phyloP scores from a whole-genome alignment of 306 rosid species.

The Arachis hypogaea region DNA sequence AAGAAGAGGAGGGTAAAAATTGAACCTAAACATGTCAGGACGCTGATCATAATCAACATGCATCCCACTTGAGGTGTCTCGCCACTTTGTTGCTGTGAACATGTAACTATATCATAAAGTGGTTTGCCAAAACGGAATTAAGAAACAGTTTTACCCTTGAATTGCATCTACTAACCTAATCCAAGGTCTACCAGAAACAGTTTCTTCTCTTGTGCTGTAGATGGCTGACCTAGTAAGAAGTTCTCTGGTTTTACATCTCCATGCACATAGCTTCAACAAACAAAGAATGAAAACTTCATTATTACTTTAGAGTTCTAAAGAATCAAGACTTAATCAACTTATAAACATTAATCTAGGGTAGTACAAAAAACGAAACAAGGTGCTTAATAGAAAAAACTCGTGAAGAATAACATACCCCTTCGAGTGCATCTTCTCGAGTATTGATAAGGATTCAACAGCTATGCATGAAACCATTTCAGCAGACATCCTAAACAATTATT shows the following conservation, averaged over 20 bases:
- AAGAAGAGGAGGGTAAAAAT: neutral
- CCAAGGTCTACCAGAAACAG: slow-evolving; percentile 96
- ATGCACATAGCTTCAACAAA: slow-evolving; percentile 76
- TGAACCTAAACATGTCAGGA: slow-evolving; percentile 94
- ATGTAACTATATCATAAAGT: slow-evolving; percentile 12
- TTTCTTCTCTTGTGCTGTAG: slow-evolving; percentile 87
- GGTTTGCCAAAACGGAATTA: slow-evolving; percentile 26
- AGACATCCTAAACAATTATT: slow-evolving; percentile 69
- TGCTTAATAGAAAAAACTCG: neutral
- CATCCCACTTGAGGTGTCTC: slow-evolving; percentile 70
- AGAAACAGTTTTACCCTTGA: slow-evolving; percentile 15
- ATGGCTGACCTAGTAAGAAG: slow-evolving; percentile 96
- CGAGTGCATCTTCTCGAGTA: slow-evolving; percentile 88
- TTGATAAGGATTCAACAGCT: slow-evolving; percentile 93
- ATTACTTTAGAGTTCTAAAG: neutral
- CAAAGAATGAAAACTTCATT: slow-evolving; percentile 10
- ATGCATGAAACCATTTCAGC: slow-evolving; percentile 94
- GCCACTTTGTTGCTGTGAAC: slow-evolving; percentile 89
- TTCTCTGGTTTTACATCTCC: slow-evolving; percentile 99
- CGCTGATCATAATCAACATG: slow-evolving; percentile 97
- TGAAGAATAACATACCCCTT: slow-evolving; percentile 64
- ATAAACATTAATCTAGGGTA: neutral
- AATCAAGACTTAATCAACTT: slow-evolving; percentile 17
- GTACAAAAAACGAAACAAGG: slow-evolving; percentile 7
- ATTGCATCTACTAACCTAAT: slow-evolving; percentile 60